phyloP scores from a whole-genome alignment of 257 asterid species.

The Nicotiana sylvestris region DNA sequence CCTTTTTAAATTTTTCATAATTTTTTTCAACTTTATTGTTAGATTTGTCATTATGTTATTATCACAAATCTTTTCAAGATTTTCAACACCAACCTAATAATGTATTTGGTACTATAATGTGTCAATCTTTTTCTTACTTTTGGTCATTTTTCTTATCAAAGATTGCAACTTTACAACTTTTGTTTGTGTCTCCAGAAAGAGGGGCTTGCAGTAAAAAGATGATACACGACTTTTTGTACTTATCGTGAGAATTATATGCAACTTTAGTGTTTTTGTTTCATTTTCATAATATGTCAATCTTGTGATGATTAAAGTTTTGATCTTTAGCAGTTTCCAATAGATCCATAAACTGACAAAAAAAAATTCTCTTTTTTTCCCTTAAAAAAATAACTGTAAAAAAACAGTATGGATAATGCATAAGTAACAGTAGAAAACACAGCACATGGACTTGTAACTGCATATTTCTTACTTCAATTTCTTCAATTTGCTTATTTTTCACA shows the following conservation, averaged over 20 bases:
- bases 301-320: conserved; percentile 39
- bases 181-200: conserved; percentile 15
- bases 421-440: conserved; percentile 30
- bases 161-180: conserved; percentile 45
- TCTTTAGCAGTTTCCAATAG: conserved; percentile 34
- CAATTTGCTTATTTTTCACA: conserved; percentile 27
- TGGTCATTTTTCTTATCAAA: conserved; percentile 13
- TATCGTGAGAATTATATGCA: conserved; percentile 24
- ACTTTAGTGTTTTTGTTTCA: conserved; percentile 13
- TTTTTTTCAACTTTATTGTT: not conserved
- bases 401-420: conserved; percentile 23
- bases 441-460: conserved; percentile 40
- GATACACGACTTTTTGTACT: conserved; percentile 31
- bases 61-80: not conserved
- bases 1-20: not conserved
- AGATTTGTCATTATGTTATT: conserved; percentile 4
- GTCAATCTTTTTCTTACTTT: not conserved
- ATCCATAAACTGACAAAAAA: conserved; percentile 24
- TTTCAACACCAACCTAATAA: conserved; percentile 9
- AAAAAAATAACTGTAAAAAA: conserved; percentile 13
- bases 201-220: conserved; percentile 23
- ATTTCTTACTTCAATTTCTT: conserved; percentile 16
- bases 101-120: conserved; percentile 5
- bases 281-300: conserved; percentile 18
- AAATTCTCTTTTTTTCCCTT: not conserved